A percentile compares a stretch with the other conserved stretches of the same genome.
These are phyloP conservation scores for Nymphaea thermarum DNA, from an alignment of 164 flowering plant species.

Conservation along the genomic window DNA sequence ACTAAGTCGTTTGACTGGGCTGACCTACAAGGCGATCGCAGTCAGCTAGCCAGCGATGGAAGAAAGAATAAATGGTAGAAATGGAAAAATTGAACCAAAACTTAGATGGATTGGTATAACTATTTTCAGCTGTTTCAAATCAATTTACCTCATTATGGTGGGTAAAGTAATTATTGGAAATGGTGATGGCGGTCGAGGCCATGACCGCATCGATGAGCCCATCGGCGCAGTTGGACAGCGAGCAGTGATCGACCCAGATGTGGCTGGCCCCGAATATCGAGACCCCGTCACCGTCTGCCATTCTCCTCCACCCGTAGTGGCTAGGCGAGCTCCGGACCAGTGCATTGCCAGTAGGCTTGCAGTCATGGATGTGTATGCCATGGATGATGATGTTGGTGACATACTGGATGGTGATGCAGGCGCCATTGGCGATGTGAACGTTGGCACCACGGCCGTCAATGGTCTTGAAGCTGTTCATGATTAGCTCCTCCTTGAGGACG, in stretches of 20 bases:
- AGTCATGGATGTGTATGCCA: constrained; percentile 33
- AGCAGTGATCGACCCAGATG: constrained; percentile 91
- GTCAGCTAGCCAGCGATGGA: no score
- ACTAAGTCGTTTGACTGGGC: no score
- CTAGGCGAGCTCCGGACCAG: constrained; percentile 36
- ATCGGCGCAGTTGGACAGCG: constrained; percentile 84
- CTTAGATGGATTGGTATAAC: no score
- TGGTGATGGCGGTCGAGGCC: constrained; percentile 94
- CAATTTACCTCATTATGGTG: constrained; percentile 87
- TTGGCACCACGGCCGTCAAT: constrained; percentile 33
- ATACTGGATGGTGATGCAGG: constrained; percentile 33
- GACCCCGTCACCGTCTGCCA: constrained; percentile 57
- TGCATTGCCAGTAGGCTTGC: constrained; percentile 39
- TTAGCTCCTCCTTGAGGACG: constrained; percentile 28
- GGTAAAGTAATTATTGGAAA: constrained; percentile 79
- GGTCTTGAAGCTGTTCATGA: constrained; percentile 43
- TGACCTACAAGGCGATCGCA: no score
- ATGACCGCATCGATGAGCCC: constrained; percentile 94
- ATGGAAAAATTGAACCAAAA: not conserved
- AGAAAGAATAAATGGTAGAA: not conserved
- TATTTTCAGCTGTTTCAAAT: no score
- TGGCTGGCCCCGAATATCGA: constrained; percentile 90
- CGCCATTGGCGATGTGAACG: constrained; percentile 34
- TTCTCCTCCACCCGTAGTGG: constrained; percentile 38
- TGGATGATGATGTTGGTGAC: constrained; percentile 33